Conservation (phyloP, 495 filamentous ascomycete species). For the Talaromyces borbonicus region DNA sequence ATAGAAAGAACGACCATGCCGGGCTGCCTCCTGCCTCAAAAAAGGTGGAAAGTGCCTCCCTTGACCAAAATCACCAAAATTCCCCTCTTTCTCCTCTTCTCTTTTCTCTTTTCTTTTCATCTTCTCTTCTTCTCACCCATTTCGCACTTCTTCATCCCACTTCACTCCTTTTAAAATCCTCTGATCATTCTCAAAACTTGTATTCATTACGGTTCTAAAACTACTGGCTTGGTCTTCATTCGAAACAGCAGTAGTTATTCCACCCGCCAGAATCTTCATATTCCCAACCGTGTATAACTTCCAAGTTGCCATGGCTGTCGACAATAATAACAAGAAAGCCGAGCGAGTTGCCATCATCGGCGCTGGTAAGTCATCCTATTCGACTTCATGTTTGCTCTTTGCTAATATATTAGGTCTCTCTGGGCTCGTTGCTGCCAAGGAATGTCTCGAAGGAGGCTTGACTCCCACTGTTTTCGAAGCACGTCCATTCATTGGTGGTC, state of each 20-base stretch:
- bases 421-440: conserved; percentile 19
- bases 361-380: background rate
- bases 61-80: too few species aligned
- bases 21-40: too few species aligned
- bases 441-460: conserved; percentile 20
- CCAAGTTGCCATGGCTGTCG: background rate
- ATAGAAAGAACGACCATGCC: too few species aligned
- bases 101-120: background rate
- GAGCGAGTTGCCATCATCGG: conserved; percentile 3
- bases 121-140: background rate
- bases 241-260: too few species aligned
- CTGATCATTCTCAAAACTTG: background rate
- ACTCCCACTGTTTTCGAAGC: conserved; percentile 17
- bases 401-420: conserved; percentile 10
- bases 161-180: too few species aligned
- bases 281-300: too few species aligned
- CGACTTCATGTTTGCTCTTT: background rate
- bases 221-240: too few species aligned
- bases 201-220: background rate
- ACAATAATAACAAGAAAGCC: too few species aligned
- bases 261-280: too few species aligned
- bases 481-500: conserved; percentile 17
- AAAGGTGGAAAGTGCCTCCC: background rate
- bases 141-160: background rate
- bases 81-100: background rate